Percentiles rank a stretch among this genome's conserved stretches.
These are phyloP conservation scores for Aaosphaeria pasadenensis DNA, from an alignment of 2,329 filamentous ascomycete species.

Conservation along the genomic window DNA sequence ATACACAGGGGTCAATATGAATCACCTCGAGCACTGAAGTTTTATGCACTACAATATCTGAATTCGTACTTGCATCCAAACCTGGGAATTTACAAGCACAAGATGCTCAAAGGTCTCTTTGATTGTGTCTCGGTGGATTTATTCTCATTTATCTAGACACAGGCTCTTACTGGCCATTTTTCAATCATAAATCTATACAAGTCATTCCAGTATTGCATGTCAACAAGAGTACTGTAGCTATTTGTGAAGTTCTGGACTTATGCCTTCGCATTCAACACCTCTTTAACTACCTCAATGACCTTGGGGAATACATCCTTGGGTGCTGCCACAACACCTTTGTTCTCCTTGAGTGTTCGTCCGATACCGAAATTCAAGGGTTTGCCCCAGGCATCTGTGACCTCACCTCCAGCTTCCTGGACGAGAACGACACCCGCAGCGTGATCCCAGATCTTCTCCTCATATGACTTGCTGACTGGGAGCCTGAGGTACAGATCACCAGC, in stretches of 20 bases:
- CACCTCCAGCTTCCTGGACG: constrained; percentile 87
- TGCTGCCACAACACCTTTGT: constrained; percentile 92
- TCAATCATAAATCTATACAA: too few species aligned
- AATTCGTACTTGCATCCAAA: too few species aligned
- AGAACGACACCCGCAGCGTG: constrained; percentile 94
- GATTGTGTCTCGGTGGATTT: too few species aligned
- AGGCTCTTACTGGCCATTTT: too few species aligned
- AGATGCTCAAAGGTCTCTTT: too few species aligned
- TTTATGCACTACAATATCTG: too few species aligned
- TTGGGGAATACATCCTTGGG: constrained; percentile 70
- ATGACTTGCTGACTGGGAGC: constrained; percentile 78
- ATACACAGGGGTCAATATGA: too few species aligned
- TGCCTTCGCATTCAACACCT: constrained; percentile 58
- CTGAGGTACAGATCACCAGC: constrained; percentile 93
- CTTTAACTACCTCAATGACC: constrained; percentile 79
- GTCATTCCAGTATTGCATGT: too few species aligned
- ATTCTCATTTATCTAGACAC: too few species aligned
- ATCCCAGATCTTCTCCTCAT: constrained; percentile 99
- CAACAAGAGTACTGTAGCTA: too few species aligned
- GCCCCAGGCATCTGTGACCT: constrained; percentile 86
- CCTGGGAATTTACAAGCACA: too few species aligned
- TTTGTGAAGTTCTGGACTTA: constrained; percentile 1
- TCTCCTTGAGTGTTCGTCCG: constrained; percentile 80
- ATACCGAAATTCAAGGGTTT: constrained; percentile 81
- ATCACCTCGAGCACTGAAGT: too few species aligned